phyloP scores from a whole-genome alignment of 768 basidiomycete genomes.

The Rhizopogon roseolus region DNA sequence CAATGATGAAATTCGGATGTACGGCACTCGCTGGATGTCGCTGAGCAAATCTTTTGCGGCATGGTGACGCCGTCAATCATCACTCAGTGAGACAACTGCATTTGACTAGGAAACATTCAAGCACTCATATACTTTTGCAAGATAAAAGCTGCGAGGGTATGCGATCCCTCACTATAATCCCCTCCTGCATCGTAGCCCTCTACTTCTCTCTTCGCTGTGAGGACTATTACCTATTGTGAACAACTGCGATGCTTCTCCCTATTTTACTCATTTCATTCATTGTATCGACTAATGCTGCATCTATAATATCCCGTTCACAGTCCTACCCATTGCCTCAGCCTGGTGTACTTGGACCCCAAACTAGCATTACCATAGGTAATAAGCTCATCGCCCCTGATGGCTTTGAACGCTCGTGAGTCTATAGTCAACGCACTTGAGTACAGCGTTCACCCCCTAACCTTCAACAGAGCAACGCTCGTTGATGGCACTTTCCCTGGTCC shows the following conservation, averaged over 20 bases:
- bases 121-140: no score
- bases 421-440: no score
- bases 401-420: conserved; percentile 36
- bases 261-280: conserved; percentile 3
- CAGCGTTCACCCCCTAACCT: no score
- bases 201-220: neutral
- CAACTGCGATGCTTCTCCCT: conserved; percentile 7
- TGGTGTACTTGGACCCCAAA: conserved; percentile 11
- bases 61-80: no score
- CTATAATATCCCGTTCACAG: conserved; percentile 11
- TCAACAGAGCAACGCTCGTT: conserved; percentile 3
- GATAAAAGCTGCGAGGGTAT: no score
- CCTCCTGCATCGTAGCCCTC: conserved; percentile 1
- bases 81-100: no score
- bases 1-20: no score
- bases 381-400: conserved; percentile 44
- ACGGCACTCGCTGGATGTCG: no score
- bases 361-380: conserved; percentile 34
- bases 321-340: neutral
- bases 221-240: neutral
- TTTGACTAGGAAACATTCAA: no score
- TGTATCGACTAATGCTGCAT: conserved; percentile 8
- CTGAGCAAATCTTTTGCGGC: no score
- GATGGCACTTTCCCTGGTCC: conserved; percentile 2
- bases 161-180: conserved; percentile 22